phyloP scores from a whole-genome alignment of 306 rosid genomes.

The Vigna radiata region DNA sequence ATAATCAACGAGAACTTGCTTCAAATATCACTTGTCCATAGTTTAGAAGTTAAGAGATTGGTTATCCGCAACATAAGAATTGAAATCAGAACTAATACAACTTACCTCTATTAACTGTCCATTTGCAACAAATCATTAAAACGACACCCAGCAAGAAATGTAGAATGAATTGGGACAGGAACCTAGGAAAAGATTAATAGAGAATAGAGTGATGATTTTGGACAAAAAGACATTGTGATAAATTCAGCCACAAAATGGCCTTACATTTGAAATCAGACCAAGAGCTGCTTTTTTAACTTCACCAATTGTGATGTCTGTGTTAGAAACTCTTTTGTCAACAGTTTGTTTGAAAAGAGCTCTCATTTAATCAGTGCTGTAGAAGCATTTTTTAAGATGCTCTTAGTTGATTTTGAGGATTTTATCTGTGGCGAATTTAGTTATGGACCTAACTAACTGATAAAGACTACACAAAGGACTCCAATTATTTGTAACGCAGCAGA shows the following conservation, averaged over 20 bases:
- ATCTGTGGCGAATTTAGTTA: too few relatives aligned
- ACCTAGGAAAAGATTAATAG: conserved; percentile 56
- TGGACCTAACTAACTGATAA: not conserved
- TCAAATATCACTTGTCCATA: conserved; percentile 9
- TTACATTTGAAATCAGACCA: conserved; percentile 73
- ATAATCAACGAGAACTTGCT: conserved; percentile 2
- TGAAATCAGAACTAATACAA: conserved; percentile 31
- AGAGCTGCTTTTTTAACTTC: conserved; percentile 69
- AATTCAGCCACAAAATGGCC: conserved; percentile 42
- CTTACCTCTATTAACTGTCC: conserved; percentile 76
- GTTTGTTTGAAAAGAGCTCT: conserved; percentile 53
- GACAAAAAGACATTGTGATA: conserved; percentile 28
- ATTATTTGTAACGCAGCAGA: too few relatives aligned
- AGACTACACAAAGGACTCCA: too few relatives aligned
- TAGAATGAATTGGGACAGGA: conserved; percentile 62
- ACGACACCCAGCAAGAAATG: conserved; percentile 71
- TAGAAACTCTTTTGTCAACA: too few relatives aligned
- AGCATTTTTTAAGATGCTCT: too few relatives aligned
- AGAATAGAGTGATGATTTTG: conserved; percentile 38
- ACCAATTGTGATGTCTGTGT: conserved; percentile 51
- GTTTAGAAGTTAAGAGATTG: conserved; percentile 18
- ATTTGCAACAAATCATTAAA: conserved; percentile 70
- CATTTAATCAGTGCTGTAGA: not conserved
- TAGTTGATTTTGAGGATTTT: too few relatives aligned
- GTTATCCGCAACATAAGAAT: conserved; percentile 1